These are phyloP conservation scores for Tricholoma matsutake DNA, from an alignment of 768 basidiomycete species.

Conservation along the genomic window DNA sequence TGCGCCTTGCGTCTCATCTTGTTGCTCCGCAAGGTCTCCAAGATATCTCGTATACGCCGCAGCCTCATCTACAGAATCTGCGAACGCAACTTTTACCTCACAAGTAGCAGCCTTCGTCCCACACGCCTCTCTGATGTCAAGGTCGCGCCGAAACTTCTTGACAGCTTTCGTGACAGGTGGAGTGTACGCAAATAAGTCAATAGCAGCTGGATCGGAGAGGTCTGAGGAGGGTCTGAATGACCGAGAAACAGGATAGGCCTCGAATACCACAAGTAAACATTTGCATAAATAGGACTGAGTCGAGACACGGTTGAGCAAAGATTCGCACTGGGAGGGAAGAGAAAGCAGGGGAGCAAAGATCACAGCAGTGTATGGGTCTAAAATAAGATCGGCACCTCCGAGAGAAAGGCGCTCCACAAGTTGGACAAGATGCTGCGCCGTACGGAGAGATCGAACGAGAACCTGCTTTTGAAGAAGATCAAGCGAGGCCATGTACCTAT, in stretches of 20 bases:
- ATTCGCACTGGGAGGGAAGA: slow-evolving; percentile 49
- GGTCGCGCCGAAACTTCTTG: slow-evolving; percentile 60
- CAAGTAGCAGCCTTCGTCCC: slow-evolving; percentile 45
- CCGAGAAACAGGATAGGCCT: slow-evolving; percentile 54
- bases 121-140: slow-evolving; percentile 61
- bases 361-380: slow-evolving; percentile 61
- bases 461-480: slow-evolving; percentile 65
- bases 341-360: slow-evolving; percentile 45
- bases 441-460: slow-evolving; percentile 50
- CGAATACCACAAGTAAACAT: slow-evolving; percentile 58
- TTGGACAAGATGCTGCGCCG: slow-evolving; percentile 43
- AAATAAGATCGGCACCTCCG: slow-evolving; percentile 59
- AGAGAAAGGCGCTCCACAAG: slow-evolving; percentile 65
- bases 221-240: slow-evolving; percentile 27
- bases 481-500: slow-evolving; percentile 70
- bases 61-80: slow-evolving; percentile 54
- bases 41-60: slow-evolving; percentile 52
- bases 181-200: slow-evolving; percentile 48
- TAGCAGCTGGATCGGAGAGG: neutral
- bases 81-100: slow-evolving; percentile 56
- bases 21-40: slow-evolving; percentile 54
- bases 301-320: slow-evolving; percentile 42
- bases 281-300: slow-evolving; percentile 62
- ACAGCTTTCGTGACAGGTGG: slow-evolving; percentile 68
- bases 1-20: slow-evolving; percentile 38